Conservation (phyloP, 2,329 filamentous ascomycete genomes). For the Aspergillus uvarum region DNA sequence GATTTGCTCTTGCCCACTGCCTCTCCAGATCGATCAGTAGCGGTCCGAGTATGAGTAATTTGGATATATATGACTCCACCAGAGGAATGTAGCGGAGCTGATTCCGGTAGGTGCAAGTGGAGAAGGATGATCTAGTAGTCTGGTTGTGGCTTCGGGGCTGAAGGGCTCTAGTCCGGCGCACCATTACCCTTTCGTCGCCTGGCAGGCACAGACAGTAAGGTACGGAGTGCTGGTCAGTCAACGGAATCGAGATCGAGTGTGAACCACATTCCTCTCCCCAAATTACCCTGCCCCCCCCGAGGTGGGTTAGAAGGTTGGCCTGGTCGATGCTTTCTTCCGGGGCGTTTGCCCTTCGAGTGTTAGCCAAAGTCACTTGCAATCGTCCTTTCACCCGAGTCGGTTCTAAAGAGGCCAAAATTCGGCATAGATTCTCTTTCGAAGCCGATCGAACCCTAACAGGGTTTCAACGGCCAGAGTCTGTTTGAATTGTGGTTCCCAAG, state of each 20-base stretch:
- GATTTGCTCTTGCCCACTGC: slow-evolving; percentile 3
- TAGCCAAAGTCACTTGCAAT: not conserved
- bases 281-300: no score
- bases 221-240: not conserved
- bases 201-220: not conserved
- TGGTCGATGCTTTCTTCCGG: not conserved
- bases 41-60: not conserved
- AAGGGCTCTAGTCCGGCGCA: slow-evolving; percentile 6
- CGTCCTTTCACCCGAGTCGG: slow-evolving; percentile 1
- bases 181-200: slow-evolving; percentile 10
- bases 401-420: not conserved
- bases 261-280: not conserved
- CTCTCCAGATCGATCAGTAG: slow-evolving; percentile 12
- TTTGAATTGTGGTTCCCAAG: slow-evolving; percentile 5
- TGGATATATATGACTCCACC: no score
- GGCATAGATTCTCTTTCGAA: not conserved
- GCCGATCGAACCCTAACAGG: not conserved
- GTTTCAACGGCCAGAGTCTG: slow-evolving; percentile 6
- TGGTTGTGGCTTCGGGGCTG: not conserved
- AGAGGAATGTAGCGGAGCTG: no score
- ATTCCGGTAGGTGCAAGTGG: not conserved
- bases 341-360: slow-evolving; percentile 6
- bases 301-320: not conserved
- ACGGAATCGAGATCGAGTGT: not conserved
- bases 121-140: slow-evolving; percentile 5